phyloP scores from a whole-genome alignment of 345 rosid species.

The Kandelia obovata region DNA sequence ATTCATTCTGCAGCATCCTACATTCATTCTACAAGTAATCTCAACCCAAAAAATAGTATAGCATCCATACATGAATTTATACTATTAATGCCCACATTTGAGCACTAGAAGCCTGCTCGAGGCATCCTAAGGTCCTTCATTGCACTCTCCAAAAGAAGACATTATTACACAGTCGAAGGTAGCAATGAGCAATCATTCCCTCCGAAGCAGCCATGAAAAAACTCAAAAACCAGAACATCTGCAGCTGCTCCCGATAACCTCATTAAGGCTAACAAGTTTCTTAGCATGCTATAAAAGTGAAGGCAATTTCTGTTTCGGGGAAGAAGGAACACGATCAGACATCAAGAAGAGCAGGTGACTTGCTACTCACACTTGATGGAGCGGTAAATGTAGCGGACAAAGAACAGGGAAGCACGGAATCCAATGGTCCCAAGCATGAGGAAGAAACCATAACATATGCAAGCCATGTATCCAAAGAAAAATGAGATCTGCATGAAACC shows the following conservation, averaged over 20 bases:
- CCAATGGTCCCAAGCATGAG: slow-evolving; percentile 17
- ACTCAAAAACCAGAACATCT: not conserved
- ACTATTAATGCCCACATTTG: not conserved
- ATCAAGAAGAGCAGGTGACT: not conserved
- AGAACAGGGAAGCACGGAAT: slow-evolving; percentile 17
- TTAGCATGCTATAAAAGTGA: not conserved
- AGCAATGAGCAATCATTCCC: not conserved
- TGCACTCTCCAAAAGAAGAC: not conserved
- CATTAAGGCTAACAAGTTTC: not conserved
- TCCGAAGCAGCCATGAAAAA: not conserved
- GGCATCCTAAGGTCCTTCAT: not conserved
- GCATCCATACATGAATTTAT: not conserved
- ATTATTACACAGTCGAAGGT: not conserved
- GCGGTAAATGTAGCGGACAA: slow-evolving; percentile 18
- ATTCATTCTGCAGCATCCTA: not conserved
- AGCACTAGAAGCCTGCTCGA: not conserved
- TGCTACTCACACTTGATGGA: slow-evolving; percentile 19
- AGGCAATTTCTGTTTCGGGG: not conserved
- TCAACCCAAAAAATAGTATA: not conserved
- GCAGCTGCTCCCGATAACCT: not conserved
- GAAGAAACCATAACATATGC: slow-evolving; percentile 24
- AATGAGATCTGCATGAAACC: slow-evolving; percentile 26
- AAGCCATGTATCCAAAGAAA: slow-evolving; percentile 25
- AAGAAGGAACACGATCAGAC: not conserved
- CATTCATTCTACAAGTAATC: not conserved